Percentiles rank a stretch among this genome's conserved stretches.
Evolutionary conservation across 2,329 filamentous ascomycete species (phyloP).

Genomic region (Fusarium goolgardi): DNA sequence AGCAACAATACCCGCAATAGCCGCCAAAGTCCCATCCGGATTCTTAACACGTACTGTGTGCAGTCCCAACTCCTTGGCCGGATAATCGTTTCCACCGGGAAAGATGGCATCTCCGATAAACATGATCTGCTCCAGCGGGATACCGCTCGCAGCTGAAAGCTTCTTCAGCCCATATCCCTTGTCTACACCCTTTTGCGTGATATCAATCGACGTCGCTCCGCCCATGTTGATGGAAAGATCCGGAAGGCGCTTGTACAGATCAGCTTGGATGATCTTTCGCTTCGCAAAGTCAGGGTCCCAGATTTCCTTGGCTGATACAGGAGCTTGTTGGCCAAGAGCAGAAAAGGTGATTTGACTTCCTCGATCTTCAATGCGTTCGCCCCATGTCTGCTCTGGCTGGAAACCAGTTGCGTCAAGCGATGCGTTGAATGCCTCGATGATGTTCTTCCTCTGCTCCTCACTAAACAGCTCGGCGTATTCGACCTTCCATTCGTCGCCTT

Average conservation of each 20-base stretch:
- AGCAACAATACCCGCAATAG: slow-evolving; percentile 21
- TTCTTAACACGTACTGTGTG: slow-evolving; percentile 27
- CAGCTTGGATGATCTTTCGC: slow-evolving; percentile 18
- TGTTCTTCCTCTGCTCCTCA: slow-evolving; percentile 21
- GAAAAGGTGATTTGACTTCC: slow-evolving; percentile 24
- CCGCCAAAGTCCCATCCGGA: slow-evolving; percentile 20
- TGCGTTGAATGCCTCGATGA: slow-evolving; percentile 18
- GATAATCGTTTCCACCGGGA: slow-evolving; percentile 24
- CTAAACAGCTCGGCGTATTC: slow-evolving; percentile 23
- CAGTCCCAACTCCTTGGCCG: slow-evolving; percentile 16
- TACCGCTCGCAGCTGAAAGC: slow-evolving; percentile 9
- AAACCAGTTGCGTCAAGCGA: slow-evolving; percentile 16
- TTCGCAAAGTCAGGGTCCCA: slow-evolving; percentile 27
- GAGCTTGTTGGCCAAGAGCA: slow-evolving; percentile 18
- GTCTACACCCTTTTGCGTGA: slow-evolving; percentile 23
- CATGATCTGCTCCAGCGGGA: slow-evolving; percentile 20
- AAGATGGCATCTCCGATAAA: slow-evolving; percentile 26
- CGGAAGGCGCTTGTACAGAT: slow-evolving; percentile 17
- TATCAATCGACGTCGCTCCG: slow-evolving; percentile 22
- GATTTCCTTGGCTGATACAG: slow-evolving; percentile 13
- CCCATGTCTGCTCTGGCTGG: slow-evolving; percentile 26
- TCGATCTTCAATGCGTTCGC: slow-evolving; percentile 19
- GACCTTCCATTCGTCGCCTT: slow-evolving; percentile 14
- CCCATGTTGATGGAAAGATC: slow-evolving; percentile 26
- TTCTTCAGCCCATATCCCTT: slow-evolving; percentile 25